Percentiles rank a stretch among this genome's conserved stretches.
phyloP scores from a whole-genome alignment of 2,329 filamentous ascomycete species.

The Cytospora piceae region DNA sequence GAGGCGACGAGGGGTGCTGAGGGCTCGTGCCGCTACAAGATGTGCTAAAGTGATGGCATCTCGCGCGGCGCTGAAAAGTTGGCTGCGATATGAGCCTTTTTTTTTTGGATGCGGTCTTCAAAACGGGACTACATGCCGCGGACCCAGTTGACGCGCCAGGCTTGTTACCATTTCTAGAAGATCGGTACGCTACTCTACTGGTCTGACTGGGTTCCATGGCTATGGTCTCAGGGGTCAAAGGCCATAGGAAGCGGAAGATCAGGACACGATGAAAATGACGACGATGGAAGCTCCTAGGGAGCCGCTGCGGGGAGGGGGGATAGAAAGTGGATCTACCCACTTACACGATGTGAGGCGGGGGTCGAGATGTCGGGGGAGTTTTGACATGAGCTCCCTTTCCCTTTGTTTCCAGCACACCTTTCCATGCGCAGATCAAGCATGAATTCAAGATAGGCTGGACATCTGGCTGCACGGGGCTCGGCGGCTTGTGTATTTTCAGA shows the following conservation, averaged over 20 bases:
- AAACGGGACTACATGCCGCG: not conserved
- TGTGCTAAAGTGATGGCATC: slow-evolving; percentile 55
- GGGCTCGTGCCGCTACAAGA: slow-evolving; percentile 80
- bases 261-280: not conserved
- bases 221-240: not conserved
- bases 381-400: slow-evolving; percentile 2
- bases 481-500: slow-evolving; percentile 6
- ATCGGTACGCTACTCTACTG: slow-evolving; percentile 2
- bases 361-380: not conserved
- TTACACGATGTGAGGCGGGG: not conserved
- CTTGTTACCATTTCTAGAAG: not conserved
- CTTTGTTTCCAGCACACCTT: not conserved
- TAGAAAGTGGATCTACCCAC: not conserved
- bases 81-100: not conserved
- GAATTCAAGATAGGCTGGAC: slow-evolving; percentile 7
- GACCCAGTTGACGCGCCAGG: slow-evolving; percentile 1
- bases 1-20: slow-evolving; percentile 71
- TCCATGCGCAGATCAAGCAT: slow-evolving; percentile 2
- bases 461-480: not conserved
- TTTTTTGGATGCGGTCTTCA: not conserved
- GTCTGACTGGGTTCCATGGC: not conserved
- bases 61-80: not conserved
- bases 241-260: not conserved
- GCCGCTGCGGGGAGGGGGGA: not conserved
- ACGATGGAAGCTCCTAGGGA: not conserved